A percentile compares a stretch with the other conserved stretches of the same genome.
Conservation (phyloP, 768 basidiomycete genomes). For the Stropharia rugosoannulata region DNA sequence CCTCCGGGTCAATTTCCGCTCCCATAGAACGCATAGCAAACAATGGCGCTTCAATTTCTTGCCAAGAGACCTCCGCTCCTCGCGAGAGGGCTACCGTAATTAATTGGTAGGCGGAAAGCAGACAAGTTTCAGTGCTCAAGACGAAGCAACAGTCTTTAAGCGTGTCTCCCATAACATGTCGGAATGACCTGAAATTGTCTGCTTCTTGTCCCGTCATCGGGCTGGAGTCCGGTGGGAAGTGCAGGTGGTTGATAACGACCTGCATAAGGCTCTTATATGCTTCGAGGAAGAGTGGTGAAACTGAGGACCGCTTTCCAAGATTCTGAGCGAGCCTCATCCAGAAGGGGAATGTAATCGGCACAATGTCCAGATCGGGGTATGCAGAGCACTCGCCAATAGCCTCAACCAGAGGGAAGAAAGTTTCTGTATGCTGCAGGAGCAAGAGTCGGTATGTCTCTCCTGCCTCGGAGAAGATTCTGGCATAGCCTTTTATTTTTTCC, state of each 20-base stretch:
- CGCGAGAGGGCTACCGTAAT: slow-evolving; percentile 73
- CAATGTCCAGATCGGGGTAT: slow-evolving; percentile 92
- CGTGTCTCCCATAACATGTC: slow-evolving; percentile 98
- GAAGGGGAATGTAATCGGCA: slow-evolving; percentile 96
- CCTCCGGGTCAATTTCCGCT: slow-evolving; percentile 81
- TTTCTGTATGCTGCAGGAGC: slow-evolving; percentile 84
- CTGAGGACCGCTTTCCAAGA: slow-evolving; percentile 72
- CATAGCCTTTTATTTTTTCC: slow-evolving; percentile 86
- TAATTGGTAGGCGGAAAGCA: slow-evolving; percentile 77
- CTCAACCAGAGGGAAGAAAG: slow-evolving; percentile 93
- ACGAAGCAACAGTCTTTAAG: slow-evolving; percentile 98
- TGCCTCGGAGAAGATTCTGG: slow-evolving; percentile 94
- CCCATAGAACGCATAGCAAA: slow-evolving; percentile 99
- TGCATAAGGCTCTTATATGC: slow-evolving; percentile 84
- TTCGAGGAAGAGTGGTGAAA: slow-evolving; percentile 75
- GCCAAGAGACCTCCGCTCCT: slow-evolving; percentile 73
- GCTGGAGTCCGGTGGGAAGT: slow-evolving; percentile 77
- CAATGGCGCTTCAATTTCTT: slow-evolving; percentile 94
- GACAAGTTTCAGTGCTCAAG: slow-evolving; percentile 81
- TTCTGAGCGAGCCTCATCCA: slow-evolving; percentile 97
- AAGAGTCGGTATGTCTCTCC: slow-evolving; percentile 94
- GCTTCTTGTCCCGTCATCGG: slow-evolving; percentile 78
- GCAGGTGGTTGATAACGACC: slow-evolving; percentile 86
- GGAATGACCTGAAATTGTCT: slow-evolving; percentile 91
- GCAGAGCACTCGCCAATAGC: slow-evolving; percentile 93